These are phyloP conservation scores for Thalassiosira hispida DNA, from an alignment of 352 stramenopile genomes.

Conservation along the genomic window DNA sequence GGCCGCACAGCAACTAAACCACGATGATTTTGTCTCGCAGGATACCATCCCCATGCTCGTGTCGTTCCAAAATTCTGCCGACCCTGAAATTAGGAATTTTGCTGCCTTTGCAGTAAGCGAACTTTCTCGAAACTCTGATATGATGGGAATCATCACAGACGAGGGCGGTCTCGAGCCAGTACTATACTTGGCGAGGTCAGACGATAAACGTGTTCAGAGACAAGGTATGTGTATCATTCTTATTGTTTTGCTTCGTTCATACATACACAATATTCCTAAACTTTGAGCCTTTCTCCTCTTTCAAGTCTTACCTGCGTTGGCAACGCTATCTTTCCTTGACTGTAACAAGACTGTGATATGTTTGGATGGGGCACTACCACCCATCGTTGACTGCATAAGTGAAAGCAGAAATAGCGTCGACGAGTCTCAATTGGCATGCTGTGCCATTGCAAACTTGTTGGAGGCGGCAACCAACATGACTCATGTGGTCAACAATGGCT, in stretches of 20 bases:
- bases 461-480: conserved; percentile 94
- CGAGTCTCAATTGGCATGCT: conserved; percentile 92
- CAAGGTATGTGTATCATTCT: too few relatives aligned
- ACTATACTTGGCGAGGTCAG: conserved; percentile 93
- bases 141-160: conserved; percentile 93
- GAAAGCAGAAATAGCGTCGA: conserved; percentile 81
- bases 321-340: conserved; percentile 80
- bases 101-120: conserved; percentile 94
- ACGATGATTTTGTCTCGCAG: conserved; percentile 92
- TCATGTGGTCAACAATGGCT: conserved; percentile 89
- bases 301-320: conserved; percentile 59
- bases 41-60: conserved; percentile 93
- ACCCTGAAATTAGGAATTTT: conserved; percentile 94
- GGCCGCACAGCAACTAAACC: conserved; percentile 92
- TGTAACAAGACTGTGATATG: conserved; percentile 94
- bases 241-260: too few relatives aligned
- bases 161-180: conserved; percentile 95
- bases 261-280: conserved; percentile 1
- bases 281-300: too few relatives aligned
- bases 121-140: conserved; percentile 93
- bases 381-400: conserved; percentile 87
- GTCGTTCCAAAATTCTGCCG: conserved; percentile 92
- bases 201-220: conserved; percentile 91
- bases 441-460: conserved; percentile 93
- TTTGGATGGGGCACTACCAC: conserved; percentile 90